Evolutionary conservation across 2,329 filamentous ascomycete genomes (phyloP).

Genomic region (Dactylonectria macrodidyma): DNA sequence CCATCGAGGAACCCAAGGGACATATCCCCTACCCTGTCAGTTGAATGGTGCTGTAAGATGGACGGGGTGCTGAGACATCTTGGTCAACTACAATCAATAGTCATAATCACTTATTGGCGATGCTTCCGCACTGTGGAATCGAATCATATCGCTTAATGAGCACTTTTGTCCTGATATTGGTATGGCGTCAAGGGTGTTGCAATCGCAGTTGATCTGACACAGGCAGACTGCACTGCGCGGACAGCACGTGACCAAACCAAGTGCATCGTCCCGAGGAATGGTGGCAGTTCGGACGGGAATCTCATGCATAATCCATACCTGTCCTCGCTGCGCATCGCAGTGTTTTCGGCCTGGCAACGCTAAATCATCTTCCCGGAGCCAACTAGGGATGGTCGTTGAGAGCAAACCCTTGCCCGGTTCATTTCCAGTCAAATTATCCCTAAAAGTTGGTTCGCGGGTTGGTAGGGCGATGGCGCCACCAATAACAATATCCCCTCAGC

Average conservation of each 20-base stretch:
- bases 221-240: neutral
- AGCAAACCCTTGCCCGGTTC: slow-evolving; percentile 6
- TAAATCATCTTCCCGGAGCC: neutral
- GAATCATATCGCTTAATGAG: neutral
- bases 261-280: neutral
- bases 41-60: slow-evolving; percentile 19
- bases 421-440: neutral
- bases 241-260: slow-evolving; percentile 3
- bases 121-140: neutral
- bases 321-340: neutral
- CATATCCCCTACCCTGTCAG: slow-evolving; percentile 5
- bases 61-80: slow-evolving; percentile 1
- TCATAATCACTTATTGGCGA: neutral
- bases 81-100: neutral
- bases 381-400: neutral
- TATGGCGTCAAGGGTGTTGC: slow-evolving; percentile 11
- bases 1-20: slow-evolving; percentile 10
- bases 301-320: neutral
- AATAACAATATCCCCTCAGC: neutral
- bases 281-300: neutral
- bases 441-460: slow-evolving; percentile 1
- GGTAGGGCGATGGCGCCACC: neutral
- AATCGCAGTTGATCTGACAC: slow-evolving; percentile 14
- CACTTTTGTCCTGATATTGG: neutral
- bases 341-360: neutral